phyloP scores from a whole-genome alignment of 179 eudicot species.

The Spinacia oleracea region DNA sequence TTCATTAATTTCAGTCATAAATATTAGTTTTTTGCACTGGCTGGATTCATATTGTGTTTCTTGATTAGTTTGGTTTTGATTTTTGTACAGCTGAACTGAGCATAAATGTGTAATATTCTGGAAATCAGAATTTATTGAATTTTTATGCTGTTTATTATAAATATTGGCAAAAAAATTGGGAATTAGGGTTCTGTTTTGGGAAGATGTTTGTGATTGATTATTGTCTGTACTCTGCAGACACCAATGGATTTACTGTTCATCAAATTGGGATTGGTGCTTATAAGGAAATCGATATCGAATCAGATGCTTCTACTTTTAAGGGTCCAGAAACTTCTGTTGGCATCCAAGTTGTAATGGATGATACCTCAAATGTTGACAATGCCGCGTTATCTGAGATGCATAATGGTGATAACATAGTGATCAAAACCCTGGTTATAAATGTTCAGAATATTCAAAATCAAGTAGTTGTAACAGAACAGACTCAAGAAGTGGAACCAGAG shows the following conservation, averaged over 20 bases:
- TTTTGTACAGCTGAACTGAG: too few species aligned
- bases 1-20: too few species aligned
- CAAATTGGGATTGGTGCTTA: conserved; percentile 16
- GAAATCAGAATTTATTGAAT: not conserved
- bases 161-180: conserved; percentile 2
- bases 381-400: not conserved
- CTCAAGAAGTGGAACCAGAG: conserved; percentile 43
- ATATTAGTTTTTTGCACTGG: not conserved
- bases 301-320: conserved; percentile 5
- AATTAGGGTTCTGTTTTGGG: not conserved
- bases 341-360: conserved; percentile 18
- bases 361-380: conserved; percentile 16
- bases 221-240: conserved; percentile 32
- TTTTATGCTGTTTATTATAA: not conserved
- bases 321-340: conserved; percentile 19
- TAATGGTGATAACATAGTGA: conserved; percentile 10
- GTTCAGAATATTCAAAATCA: conserved; percentile 1
- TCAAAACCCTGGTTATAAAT: not conserved
- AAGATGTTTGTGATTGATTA: conserved; percentile 1
- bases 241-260: conserved; percentile 19
- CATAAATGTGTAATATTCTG: too few species aligned
- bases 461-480: conserved; percentile 42
- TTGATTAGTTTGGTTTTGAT: not conserved
- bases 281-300: conserved; percentile 12
- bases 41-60: not conserved